Conservation (phyloP, 2,329 filamentous ascomycete genomes). For the Ophiostoma piceae region DNA sequence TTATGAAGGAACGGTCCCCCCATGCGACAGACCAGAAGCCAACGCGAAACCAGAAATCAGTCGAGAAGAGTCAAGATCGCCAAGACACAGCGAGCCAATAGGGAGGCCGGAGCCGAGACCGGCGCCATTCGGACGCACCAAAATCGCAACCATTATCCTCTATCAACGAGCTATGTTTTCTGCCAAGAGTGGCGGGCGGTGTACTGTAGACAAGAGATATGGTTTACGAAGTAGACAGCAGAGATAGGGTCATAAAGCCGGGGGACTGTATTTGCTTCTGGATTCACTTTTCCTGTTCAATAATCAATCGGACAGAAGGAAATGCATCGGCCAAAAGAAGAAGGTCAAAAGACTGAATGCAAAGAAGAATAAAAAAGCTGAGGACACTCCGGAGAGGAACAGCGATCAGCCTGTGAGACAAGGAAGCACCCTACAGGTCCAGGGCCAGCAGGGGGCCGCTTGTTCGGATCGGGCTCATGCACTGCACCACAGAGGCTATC, state of each 20-base stretch:
- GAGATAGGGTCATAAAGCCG: background rate
- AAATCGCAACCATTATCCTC: background rate
- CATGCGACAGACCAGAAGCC: background rate
- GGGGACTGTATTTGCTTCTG: too few species aligned
- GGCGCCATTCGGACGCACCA: background rate
- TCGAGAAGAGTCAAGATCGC: background rate
- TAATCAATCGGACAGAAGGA: background rate
- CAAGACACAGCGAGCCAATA: conserved; percentile 9
- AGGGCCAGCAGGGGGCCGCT: background rate
- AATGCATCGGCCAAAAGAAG: background rate
- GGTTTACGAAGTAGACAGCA: background rate
- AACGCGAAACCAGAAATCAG: background rate
- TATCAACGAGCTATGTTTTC: background rate
- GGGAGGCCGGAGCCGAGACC: background rate
- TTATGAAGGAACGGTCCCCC: background rate
- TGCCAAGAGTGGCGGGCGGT: conserved; percentile 10
- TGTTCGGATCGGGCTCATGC: background rate
- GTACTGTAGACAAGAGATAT: background rate
- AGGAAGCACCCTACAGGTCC: background rate
- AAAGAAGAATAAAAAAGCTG: background rate
- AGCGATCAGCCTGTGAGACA: background rate
- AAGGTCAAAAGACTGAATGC: background rate
- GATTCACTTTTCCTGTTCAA: too few species aligned
- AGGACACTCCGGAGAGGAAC: background rate
- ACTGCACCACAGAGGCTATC: background rate